Base-by-base conservation (phyloP, 202 grass and related monocot species). In the Hordeum pubiflorum region DNA sequence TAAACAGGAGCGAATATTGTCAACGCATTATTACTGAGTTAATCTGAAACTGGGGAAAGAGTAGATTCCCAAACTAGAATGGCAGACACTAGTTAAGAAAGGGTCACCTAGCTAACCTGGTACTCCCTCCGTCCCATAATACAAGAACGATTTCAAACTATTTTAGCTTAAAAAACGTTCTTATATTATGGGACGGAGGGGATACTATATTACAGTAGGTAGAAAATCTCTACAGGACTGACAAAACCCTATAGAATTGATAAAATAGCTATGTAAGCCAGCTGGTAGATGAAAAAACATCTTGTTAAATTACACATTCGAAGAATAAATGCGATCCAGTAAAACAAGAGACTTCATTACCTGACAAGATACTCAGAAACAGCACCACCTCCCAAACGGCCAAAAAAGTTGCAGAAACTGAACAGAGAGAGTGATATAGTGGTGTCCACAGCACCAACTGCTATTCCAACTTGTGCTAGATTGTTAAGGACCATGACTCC, bases 401-500 rank as follows among this genome's bases (percentile, higher is more conserved):
- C 95, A 66, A 89, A 52, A 75, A 97, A 94, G 73, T 97, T 97
- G 87, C 88, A 87, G 77, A 97, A 97, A 52, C 95, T 94, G 85
- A 94, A 97, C 58, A 97, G 44, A 56, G 90, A 89, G 8, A 97
- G 76, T 9, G 80, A 61, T 75, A 97, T 91, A 14, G 92, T 93
- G 43, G 95, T 92, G 62, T 94, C 86, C 36, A 84, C 66, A 77
- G 82, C 84, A 60, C 95, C 95, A 10, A 69, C 88, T 39, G 95
- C 95, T 59, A 94, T 91, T 38, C 92, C 95, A 81, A 98, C 86
- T 69, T 98, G 95, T 82, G 95, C 95, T 31, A 98, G 80, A 84
- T 98, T 93, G 82, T 98, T 94, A 33, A 97, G 70, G 58, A 98
- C 88, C n/a, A 92, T 98, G 58, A 98, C 89, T 54, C 92, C 95